phyloP scores from a whole-genome alignment of 176 grass and related monocot species.

The Lolium multiflorum region DNA sequence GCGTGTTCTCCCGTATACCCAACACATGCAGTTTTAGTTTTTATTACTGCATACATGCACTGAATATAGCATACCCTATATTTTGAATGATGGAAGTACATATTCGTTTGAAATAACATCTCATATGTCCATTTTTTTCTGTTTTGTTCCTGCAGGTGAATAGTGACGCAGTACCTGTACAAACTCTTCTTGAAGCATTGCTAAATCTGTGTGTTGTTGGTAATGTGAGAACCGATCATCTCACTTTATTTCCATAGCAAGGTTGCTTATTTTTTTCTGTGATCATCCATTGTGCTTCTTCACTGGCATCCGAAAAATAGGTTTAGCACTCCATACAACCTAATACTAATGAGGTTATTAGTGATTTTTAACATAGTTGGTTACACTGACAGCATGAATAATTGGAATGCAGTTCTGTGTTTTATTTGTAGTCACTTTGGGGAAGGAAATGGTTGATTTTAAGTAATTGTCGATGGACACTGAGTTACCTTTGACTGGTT shows the following conservation, averaged over 20 bases:
- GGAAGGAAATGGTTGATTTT: slow-evolving; percentile 21
- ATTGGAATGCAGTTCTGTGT: neutral
- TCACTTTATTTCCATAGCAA: slow-evolving; percentile 19
- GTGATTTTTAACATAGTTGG: neutral
- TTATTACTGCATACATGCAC: neutral
- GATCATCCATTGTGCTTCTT: slow-evolving; percentile 20
- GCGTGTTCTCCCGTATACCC: neutral
- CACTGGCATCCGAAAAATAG: neutral
- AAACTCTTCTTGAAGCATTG: slow-evolving; percentile 72
- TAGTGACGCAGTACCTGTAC: slow-evolving; percentile 54
- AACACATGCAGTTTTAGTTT: neutral
- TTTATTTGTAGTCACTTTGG: neutral
- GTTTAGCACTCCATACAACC: slow-evolving; percentile 1
- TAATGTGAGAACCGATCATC: slow-evolving; percentile 62
- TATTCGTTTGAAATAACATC: slow-evolving; percentile 31
- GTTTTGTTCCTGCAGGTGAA: slow-evolving; percentile 64
- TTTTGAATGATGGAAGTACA: neutral
- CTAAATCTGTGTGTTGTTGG: slow-evolving; percentile 68
- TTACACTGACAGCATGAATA: neutral
- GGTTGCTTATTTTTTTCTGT: slow-evolving; percentile 24
- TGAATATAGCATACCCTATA: slow-evolving; percentile 7
- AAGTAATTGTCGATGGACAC: neutral
- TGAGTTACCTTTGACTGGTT: neutral
- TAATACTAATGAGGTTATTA: neutral
- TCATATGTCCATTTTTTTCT: slow-evolving; percentile 11